Evolutionary conservation across 345 rosid genomes (phyloP).

Genomic region (Hibiscus syriacus): DNA sequence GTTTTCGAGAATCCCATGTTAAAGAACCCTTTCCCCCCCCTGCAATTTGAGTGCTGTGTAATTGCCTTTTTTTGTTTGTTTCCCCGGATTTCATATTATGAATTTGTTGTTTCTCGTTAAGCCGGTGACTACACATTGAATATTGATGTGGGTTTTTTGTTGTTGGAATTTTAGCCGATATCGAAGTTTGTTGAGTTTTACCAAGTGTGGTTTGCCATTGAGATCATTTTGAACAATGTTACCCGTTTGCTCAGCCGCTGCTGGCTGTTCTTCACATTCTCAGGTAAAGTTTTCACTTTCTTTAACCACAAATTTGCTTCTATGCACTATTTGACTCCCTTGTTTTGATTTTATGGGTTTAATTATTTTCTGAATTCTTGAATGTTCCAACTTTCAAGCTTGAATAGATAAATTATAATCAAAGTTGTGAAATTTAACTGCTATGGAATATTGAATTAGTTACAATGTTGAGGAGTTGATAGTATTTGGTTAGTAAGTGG

Average conservation of each 20-base stretch:
- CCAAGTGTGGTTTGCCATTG: background rate
- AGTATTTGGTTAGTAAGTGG: background rate
- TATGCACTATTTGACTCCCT: background rate
- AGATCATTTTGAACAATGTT: constrained; percentile 34
- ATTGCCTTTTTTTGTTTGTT: background rate
- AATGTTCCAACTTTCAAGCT: constrained; percentile 4
- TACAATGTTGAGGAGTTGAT: background rate
- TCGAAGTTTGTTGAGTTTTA: constrained; percentile 27
- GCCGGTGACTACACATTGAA: background rate
- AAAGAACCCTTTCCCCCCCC: too few relatives aligned
- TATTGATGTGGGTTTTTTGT: background rate
- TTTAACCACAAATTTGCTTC: background rate
- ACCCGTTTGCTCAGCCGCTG: constrained; percentile 66
- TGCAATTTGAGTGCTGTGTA: too few relatives aligned
- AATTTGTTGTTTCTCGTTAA: background rate
- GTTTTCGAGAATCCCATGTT: too few relatives aligned
- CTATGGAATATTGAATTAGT: background rate
- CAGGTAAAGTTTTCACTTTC: constrained; percentile 41
- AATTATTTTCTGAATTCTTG: background rate
- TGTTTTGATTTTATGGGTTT: background rate
- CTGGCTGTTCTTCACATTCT: constrained; percentile 50
- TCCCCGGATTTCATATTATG: background rate
- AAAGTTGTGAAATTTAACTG: background rate
- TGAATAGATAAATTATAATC: background rate
- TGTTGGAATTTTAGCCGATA: constrained; percentile 20